Percentiles rank a stretch among this genome's conserved stretches.
phyloP scores from a whole-genome alignment of 805 yeast genomes.

The Metschnikowia corniflorae region DNA sequence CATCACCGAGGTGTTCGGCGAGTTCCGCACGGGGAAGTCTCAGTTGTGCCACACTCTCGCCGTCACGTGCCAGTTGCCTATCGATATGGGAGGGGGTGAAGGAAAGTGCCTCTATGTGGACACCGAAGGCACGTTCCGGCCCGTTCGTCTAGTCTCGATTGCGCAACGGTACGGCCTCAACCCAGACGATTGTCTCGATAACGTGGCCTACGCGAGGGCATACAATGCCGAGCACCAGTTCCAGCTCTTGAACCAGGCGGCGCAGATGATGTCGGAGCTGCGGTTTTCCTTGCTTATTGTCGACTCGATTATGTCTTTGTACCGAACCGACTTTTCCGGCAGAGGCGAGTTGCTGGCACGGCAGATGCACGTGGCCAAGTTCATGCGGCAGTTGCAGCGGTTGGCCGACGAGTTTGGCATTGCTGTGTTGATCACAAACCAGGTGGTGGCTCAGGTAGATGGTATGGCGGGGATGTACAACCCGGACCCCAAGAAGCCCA shows the following conservation, averaged over 20 bases:
- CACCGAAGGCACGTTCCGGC: conserved; percentile 96
- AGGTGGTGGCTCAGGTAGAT: conserved; percentile 97
- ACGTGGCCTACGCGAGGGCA: conserved; percentile 96
- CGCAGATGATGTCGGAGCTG: conserved; percentile 93
- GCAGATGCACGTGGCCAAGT: conserved; percentile 90
- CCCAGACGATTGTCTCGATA: conserved; percentile 91
- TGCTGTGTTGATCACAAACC: conserved; percentile 89
- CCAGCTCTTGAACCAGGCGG: conserved; percentile 82
- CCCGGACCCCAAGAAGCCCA: conserved; percentile 97
- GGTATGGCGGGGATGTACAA: conserved; percentile 79
- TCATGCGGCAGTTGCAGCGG: conserved; percentile 86
- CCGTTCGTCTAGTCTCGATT: conserved; percentile 81
- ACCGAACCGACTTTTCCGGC: conserved; percentile 92
- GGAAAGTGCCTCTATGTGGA: conserved; percentile 95
- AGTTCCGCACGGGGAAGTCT: conserved; percentile 95
- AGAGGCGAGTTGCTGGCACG: conserved; percentile 95
- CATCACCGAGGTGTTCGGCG: conserved; percentile 94
- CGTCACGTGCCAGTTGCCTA: conserved; percentile 92
- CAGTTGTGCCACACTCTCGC: conserved; percentile 96
- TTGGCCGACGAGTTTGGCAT: conserved; percentile 97
- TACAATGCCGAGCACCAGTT: conserved; percentile 96
- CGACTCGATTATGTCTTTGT: conserved; percentile 96
- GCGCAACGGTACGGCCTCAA: conserved; percentile 89
- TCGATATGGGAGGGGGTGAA: conserved; percentile 98
- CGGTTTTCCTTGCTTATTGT: conserved; percentile 86